A percentile compares a stretch with the other conserved stretches of the same genome.
phyloP scores from a whole-genome alignment of 352 stramenopile species.

The Aphanomyces astaci region DNA sequence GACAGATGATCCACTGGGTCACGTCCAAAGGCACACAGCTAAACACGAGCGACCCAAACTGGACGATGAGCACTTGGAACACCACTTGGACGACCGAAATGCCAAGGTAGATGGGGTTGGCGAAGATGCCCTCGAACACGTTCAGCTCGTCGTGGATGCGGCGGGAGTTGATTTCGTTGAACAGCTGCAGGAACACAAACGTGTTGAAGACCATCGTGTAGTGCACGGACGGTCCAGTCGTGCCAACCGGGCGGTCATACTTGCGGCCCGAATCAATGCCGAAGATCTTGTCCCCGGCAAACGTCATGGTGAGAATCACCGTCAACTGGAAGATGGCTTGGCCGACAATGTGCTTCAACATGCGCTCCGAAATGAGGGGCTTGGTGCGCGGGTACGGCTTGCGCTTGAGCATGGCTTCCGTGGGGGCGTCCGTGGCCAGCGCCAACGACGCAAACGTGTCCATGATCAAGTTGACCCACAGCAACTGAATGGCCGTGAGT shows the following conservation, averaged over 20 bases:
- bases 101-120: slow-evolving; percentile 88
- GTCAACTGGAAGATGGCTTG: slow-evolving; percentile 74
- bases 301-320: slow-evolving; percentile 60
- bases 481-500: slow-evolving; percentile 86
- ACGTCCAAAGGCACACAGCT: slow-evolving; percentile 39
- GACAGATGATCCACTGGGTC: slow-evolving; percentile 45
- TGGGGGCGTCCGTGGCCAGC: slow-evolving; percentile 82
- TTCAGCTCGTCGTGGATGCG: slow-evolving; percentile 17
- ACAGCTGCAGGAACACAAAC: slow-evolving; percentile 30
- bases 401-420: slow-evolving; percentile 54
- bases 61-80: slow-evolving; percentile 92
- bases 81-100: slow-evolving; percentile 86
- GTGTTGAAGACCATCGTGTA: slow-evolving; percentile 61
- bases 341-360: slow-evolving; percentile 83
- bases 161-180: slow-evolving; percentile 23
- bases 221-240: slow-evolving; percentile 69
- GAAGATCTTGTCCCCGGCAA: slow-evolving; percentile 32
- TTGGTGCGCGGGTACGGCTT: slow-evolving; percentile 62
- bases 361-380: slow-evolving; percentile 72
- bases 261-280: slow-evolving; percentile 24
- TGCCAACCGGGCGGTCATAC: background rate
- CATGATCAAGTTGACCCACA: slow-evolving; percentile 94
- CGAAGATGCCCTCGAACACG: slow-evolving; percentile 81
- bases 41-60: slow-evolving; percentile 82
- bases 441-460: slow-evolving; percentile 86